Evolutionary conservation across 441 rosid species (phyloP).

Genomic region (Populus hybrid): DNA sequence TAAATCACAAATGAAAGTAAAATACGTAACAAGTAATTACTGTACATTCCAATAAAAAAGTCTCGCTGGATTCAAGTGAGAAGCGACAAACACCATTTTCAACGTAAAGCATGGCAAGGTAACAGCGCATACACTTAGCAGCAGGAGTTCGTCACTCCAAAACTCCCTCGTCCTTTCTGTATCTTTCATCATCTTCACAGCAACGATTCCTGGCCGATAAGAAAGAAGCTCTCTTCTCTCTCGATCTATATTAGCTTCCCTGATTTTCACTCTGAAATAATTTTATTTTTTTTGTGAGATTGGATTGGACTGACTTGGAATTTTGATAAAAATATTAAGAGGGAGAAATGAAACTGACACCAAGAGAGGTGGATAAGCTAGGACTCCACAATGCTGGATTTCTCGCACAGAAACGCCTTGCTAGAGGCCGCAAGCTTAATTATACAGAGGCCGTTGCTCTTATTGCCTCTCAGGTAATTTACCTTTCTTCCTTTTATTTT

Average conservation of each 20-base stretch:
- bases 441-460: conserved; percentile 86
- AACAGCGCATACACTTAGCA: neutral
- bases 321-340: neutral
- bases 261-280: neutral
- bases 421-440: conserved; percentile 80
- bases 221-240: neutral
- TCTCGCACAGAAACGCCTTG: conserved; percentile 95
- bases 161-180: neutral
- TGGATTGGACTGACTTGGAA: neutral
- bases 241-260: neutral
- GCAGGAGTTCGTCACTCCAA: neutral
- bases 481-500: neutral
- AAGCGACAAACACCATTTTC: neutral
- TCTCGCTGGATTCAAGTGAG: neutral
- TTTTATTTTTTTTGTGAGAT: too few species aligned
- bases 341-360: conserved; percentile 55
- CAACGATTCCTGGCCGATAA: neutral
- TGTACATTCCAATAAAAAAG: neutral
- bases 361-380: conserved; percentile 75
- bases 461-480: conserved; percentile 71
- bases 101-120: neutral
- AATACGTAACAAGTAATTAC: neutral
- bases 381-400: conserved; percentile 76
- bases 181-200: neutral
- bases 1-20: neutral